A percentile compares a stretch with the other conserved stretches of the same genome.
Evolutionary conservation across 2,329 filamentous ascomycete genomes (phyloP).

Genomic region (Diaporthe vaccinii): DNA sequence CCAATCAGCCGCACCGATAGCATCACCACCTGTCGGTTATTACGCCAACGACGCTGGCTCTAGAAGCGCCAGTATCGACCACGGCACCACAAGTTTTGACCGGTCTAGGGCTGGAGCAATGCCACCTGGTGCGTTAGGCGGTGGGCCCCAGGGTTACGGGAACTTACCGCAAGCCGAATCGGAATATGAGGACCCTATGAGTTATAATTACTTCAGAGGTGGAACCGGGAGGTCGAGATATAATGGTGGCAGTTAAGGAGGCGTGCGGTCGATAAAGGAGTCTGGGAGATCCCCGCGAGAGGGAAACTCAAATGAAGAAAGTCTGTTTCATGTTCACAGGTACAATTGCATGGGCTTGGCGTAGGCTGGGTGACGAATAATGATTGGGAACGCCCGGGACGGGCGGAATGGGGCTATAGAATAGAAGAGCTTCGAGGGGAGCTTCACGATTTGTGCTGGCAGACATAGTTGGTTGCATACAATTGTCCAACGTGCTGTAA

Average conservation of each 20-base stretch:
- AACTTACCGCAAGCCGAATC: conserved; percentile 68
- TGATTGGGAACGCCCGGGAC: neutral
- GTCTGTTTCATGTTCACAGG: conserved; percentile 2
- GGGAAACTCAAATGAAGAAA: neutral
- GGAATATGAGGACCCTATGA: conserved; percentile 58
- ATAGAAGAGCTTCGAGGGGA: neutral
- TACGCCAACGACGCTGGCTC: conserved; percentile 45
- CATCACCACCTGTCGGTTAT: conserved; percentile 42
- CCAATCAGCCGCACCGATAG: conserved; percentile 39
- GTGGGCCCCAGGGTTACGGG: conserved; percentile 72
- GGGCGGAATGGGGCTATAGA: conserved; percentile 1
- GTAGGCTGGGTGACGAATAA: conserved; percentile 24
- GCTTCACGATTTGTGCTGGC: neutral
- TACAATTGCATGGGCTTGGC: conserved; percentile 24
- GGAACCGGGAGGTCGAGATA: conserved; percentile 41
- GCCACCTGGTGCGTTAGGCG: conserved; percentile 61
- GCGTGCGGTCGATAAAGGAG: too few relatives aligned
- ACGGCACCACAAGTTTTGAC: conserved; percentile 40
- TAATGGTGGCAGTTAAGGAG: conserved; percentile 26
- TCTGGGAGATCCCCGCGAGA: neutral
- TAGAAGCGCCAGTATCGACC: conserved; percentile 52
- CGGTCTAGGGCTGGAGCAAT: conserved; percentile 42
- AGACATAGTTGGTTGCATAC: neutral
- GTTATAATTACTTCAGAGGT: conserved; percentile 71
- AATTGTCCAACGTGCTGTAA: neutral